These are phyloP conservation scores for Pythium graminicola DNA, from an alignment of 352 stramenopile species.

Conservation along the genomic window DNA sequence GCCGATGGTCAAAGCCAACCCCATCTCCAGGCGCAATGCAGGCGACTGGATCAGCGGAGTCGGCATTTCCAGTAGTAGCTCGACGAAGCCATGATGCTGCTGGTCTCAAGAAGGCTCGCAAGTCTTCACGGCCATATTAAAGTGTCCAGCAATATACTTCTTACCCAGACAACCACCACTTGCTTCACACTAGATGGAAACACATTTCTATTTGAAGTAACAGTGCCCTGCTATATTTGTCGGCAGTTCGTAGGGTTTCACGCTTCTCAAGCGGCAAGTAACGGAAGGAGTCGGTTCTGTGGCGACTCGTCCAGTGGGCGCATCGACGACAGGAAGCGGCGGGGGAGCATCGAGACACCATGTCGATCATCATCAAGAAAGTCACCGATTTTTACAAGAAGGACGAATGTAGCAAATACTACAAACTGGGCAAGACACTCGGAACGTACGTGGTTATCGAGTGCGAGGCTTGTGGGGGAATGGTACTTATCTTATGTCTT, in stretches of 20 bases:
- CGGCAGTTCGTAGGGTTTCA: background rate
- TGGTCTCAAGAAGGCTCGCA: slow-evolving; percentile 64
- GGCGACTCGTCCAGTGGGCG: background rate
- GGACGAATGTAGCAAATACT: slow-evolving; percentile 84
- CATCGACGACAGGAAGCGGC: background rate
- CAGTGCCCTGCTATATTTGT: background rate
- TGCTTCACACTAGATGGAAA: too few species aligned
- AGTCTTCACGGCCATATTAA: slow-evolving; percentile 68
- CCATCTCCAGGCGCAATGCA: slow-evolving; percentile 7
- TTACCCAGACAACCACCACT: too few species aligned
- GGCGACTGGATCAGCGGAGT: slow-evolving; percentile 9
- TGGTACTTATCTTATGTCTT: background rate
- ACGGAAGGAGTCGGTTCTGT: background rate
- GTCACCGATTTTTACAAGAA: slow-evolving; percentile 87
- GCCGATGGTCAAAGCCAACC: slow-evolving; percentile 49
- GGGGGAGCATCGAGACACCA: slow-evolving; percentile 10
- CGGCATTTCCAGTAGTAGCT: background rate
- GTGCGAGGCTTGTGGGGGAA: background rate
- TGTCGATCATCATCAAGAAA: slow-evolving; percentile 81
- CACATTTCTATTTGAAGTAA: too few species aligned
- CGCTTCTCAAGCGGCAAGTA: background rate
- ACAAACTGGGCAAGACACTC: slow-evolving; percentile 85
- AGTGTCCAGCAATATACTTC: slow-evolving; percentile 1
- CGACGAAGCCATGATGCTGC: slow-evolving; percentile 32
- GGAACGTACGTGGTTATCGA: slow-evolving; percentile 51